Evolutionary conservation across 1,284 basidiomycete species (phyloP), one percentile per base, ranked within the genome.

Genomic region (Microbotryum scabiosae): DNA sequence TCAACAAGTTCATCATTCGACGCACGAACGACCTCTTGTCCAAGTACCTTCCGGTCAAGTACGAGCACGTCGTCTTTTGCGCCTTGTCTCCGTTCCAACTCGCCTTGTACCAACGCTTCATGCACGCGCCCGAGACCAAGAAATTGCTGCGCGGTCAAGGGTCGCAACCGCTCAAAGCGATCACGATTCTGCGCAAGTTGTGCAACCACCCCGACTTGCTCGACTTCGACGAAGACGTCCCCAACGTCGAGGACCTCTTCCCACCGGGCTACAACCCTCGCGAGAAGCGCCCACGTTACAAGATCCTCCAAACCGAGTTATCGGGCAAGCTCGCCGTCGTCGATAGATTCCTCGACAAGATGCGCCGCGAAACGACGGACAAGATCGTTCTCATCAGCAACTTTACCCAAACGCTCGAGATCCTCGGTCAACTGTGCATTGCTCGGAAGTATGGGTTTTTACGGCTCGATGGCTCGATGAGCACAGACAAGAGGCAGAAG

Each of bases 341-440:
- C 18, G 93, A 97, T 72, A 82, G 92, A 90, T 94, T 97, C 76
- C 78, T 97, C 51, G 85, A 90, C 70, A 85, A 86, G 56, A 85
- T 94, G 66, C 79, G 79, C 51, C 85, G 84, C 14, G 82, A 87
- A 66, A 92, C 88, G 21, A 87, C 82, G 64, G 94, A 99, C 80
- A 99, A 99, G 80, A 97, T 98, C 64, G 94, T 99, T 8, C 79
- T 99, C 48, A 97, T 99, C 75, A 93, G 89, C 73, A 99, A 99
- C 76, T 97, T 96, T 70, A 99, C 96, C 1, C 90, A 96, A 75
- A 98, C 96, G 0, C 81, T 99, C 10, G 94, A 98, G 74, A 76
- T 97, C 16, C 92, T 97, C 71, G 91, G 93, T 76, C 88, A 86
- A 71, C 75, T 96, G 54, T 88, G 89, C 71, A 80, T 87, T 28